Conservation (phyloP, 371 early-diverging fungal species). For the Haplosporangium sp. region DNA sequence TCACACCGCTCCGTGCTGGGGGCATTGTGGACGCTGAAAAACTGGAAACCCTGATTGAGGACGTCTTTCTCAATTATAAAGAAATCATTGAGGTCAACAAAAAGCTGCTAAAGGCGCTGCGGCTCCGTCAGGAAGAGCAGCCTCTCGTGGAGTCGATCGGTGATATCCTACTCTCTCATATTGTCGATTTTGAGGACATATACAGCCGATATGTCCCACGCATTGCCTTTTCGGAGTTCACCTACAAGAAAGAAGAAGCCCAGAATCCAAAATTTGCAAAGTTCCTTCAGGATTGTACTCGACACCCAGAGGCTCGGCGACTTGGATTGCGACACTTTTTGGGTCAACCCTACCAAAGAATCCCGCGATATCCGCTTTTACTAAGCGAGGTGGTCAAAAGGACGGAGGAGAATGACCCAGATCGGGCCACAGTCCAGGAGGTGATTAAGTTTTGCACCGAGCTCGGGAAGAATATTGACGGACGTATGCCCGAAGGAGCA, state of each 20-base stretch:
- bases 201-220: slow-evolving; percentile 90
- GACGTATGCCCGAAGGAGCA: slow-evolving; percentile 81
- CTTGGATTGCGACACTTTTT: slow-evolving; percentile 86
- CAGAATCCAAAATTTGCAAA: slow-evolving; percentile 77
- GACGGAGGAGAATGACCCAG: slow-evolving; percentile 83
- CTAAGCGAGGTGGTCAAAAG: slow-evolving; percentile 84
- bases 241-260: slow-evolving; percentile 81
- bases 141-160: slow-evolving; percentile 84
- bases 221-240: slow-evolving; percentile 85
- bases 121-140: slow-evolving; percentile 77
- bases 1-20: slow-evolving; percentile 74
- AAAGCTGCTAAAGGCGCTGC: slow-evolving; percentile 69
- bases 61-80: slow-evolving; percentile 85
- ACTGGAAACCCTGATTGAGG: slow-evolving; percentile 71
- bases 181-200: slow-evolving; percentile 75
- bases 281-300: slow-evolving; percentile 81
- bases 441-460: slow-evolving; percentile 74
- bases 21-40: slow-evolving; percentile 73
- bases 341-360: slow-evolving; percentile 86
- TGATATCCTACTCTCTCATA: slow-evolving; percentile 83
- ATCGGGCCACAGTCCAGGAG: slow-evolving; percentile 68
- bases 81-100: slow-evolving; percentile 80
- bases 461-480: slow-evolving; percentile 79
- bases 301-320: slow-evolving; percentile 83
- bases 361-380: slow-evolving; percentile 92